A percentile compares a stretch with the other conserved stretches of the same genome.
phyloP scores from a whole-genome alignment of 768 basidiomycete genomes.

The Boletus edulis region DNA sequence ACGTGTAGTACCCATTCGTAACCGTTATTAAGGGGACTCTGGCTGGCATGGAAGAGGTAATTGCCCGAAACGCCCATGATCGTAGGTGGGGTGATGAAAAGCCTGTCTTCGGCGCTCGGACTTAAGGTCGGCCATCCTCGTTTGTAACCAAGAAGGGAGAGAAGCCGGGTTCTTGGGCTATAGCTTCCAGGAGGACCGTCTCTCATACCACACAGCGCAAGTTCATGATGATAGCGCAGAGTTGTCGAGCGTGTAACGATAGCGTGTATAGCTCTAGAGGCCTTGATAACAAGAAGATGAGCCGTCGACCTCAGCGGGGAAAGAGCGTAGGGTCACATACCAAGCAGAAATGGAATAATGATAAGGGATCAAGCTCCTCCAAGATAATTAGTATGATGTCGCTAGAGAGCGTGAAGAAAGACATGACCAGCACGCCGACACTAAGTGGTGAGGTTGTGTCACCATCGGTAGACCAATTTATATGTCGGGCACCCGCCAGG shows the following conservation, averaged over 20 bases:
- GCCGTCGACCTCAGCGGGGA: background rate
- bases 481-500: conserved; percentile 26
- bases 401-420: conserved; percentile 31
- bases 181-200: conserved; percentile 24
- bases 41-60: conserved; percentile 34
- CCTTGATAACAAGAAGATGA: conserved; percentile 14
- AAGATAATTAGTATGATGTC: conserved; percentile 31
- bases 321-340: conserved; percentile 12
- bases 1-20: conserved; percentile 33
- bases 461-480: conserved; percentile 22
- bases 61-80: conserved; percentile 32
- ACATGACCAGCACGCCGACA: conserved; percentile 36
- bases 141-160: conserved; percentile 29
- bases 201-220: conserved; percentile 29
- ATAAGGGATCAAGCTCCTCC: conserved; percentile 34
- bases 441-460: conserved; percentile 15
- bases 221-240: conserved; percentile 34
- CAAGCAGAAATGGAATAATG: conserved; percentile 31
- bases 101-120: conserved; percentile 31
- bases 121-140: conserved; percentile 33
- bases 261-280: conserved; percentile 20
- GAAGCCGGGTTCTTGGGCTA: conserved; percentile 23
- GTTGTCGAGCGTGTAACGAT: conserved; percentile 25
- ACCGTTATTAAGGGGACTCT: conserved; percentile 30
- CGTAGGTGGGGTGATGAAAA: conserved; percentile 30